Evolutionary conservation across 1,284 basidiomycete species (phyloP).

Genomic region (Flammula alnicola): DNA sequence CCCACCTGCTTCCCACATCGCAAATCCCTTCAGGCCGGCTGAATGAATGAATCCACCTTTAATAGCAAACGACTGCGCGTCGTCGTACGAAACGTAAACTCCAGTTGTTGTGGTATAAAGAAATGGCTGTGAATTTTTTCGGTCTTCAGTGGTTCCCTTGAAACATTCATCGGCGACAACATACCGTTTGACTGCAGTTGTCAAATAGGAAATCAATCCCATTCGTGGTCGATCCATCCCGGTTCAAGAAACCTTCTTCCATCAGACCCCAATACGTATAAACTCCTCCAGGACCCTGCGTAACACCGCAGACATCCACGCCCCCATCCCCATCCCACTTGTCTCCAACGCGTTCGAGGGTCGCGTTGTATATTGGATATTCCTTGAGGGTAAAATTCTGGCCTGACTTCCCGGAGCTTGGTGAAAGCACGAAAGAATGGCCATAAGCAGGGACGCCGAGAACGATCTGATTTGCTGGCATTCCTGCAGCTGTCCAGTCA

Average conservation of each 20-base stretch:
- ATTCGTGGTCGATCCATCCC: constrained; percentile 51
- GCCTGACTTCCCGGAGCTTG: constrained; percentile 35
- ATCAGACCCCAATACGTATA: constrained; percentile 68
- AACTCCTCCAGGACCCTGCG: constrained; percentile 46
- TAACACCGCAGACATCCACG: constrained; percentile 57
- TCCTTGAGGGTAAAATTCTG: constrained; percentile 38
- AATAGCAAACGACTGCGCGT: constrained; percentile 56
- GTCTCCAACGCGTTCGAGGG: constrained; percentile 54
- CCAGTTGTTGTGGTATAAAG: constrained; percentile 59
- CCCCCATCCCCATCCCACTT: constrained; percentile 54
- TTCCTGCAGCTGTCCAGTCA: constrained; percentile 78
- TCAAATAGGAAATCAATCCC: constrained; percentile 61
- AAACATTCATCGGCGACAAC: constrained; percentile 27
- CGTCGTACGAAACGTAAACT: constrained; percentile 66
- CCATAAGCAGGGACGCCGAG: constrained; percentile 85
- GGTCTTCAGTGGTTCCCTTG: no score
- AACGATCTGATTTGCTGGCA: constrained; percentile 70
- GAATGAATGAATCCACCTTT: constrained; percentile 65
- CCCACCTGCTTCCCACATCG: constrained; percentile 68
- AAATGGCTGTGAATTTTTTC: constrained; percentile 62
- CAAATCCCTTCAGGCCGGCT: constrained; percentile 59
- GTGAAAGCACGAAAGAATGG: constrained; percentile 51
- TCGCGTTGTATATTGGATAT: constrained; percentile 56
- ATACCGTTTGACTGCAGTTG: constrained; percentile 69
- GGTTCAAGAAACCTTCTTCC: constrained; percentile 53